Evolutionary conservation across 1,284 basidiomycete genomes (phyloP).

Genomic region (Porphyrellus sp.): DNA sequence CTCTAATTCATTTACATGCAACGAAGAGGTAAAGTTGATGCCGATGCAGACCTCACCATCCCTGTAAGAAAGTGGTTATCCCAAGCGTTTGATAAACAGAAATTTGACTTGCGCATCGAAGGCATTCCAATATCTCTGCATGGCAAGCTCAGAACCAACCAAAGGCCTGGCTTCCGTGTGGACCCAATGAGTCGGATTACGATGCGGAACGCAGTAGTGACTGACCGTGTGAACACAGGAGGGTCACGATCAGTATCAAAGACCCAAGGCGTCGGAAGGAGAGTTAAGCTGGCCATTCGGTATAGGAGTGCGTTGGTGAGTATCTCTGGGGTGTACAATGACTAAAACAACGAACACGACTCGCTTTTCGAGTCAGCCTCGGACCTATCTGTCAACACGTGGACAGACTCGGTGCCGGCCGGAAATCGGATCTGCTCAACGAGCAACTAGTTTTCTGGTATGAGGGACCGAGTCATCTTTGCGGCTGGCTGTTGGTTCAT

Average conservation of each 20-base stretch:
- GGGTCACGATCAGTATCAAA: constrained; percentile 12
- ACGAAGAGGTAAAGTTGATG: constrained; percentile 13
- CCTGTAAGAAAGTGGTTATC: constrained; percentile 1
- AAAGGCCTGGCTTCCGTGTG: constrained; percentile 5
- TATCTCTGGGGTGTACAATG: not conserved
- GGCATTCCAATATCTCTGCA: constrained; percentile 16
- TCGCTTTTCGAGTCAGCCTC: no score
- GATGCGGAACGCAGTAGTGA: not conserved
- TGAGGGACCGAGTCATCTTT: no score
- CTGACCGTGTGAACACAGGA: constrained; percentile 20
- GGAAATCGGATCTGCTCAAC: no score
- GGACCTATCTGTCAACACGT: no score
- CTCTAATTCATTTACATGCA: constrained; percentile 8
- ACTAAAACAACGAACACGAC: no score
- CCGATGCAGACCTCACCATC: constrained; percentile 19
- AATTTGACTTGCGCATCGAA: constrained; percentile 16
- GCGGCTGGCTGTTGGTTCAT: no score
- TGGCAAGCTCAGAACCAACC: constrained; percentile 20
- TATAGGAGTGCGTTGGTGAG: no score
- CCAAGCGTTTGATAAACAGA: not conserved
- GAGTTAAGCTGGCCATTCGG: not conserved
- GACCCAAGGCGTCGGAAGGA: constrained; percentile 7
- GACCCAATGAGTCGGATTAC: not conserved
- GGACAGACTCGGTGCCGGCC: no score
- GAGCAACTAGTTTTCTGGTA: no score